Evolutionary conservation across 192 early-diverging fungal species (phyloP).

Genomic region (Umbelopsis sp.): DNA sequence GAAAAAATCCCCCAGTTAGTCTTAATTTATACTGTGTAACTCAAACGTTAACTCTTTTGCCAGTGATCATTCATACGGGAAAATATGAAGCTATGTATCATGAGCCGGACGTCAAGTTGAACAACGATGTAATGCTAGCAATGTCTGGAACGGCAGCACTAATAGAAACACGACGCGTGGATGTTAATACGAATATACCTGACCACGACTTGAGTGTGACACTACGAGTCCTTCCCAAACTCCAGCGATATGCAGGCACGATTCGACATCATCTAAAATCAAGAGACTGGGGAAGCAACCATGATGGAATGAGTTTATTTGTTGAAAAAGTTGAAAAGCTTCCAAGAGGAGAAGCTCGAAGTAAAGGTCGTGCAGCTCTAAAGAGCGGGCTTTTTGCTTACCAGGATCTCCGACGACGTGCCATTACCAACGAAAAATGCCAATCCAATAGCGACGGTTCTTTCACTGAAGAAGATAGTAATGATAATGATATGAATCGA

Average conservation of each 20-base stretch:
- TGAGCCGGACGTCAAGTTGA: constrained; percentile 27
- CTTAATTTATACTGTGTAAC: no score
- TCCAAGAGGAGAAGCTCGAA: constrained; percentile 19
- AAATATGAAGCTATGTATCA: constrained; percentile 50
- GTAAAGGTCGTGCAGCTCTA: constrained; percentile 15
- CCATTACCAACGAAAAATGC: background rate
- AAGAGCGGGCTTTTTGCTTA: constrained; percentile 26
- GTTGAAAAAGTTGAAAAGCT: constrained; percentile 57
- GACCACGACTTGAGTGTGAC: constrained; percentile 70
- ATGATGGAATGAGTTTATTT: constrained; percentile 75
- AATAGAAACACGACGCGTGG: constrained; percentile 12
- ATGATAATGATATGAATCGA: background rate
- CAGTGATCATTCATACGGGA: constrained; percentile 58
- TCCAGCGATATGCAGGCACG: constrained; percentile 68
- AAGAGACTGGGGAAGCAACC: constrained; percentile 68
- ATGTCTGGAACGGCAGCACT: constrained; percentile 25
- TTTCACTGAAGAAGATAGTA: background rate
- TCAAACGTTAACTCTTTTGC: background rate
- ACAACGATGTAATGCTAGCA: constrained; percentile 35
- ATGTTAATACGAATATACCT: constrained; percentile 30
- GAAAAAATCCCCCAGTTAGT: no score
- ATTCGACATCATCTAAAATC: constrained; percentile 56
- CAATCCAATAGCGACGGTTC: background rate
- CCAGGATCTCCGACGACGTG: constrained; percentile 14
- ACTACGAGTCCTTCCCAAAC: constrained; percentile 69